phyloP scores from a whole-genome alignment of 352 stramenopile species.

The Phytophthora idaei region DNA sequence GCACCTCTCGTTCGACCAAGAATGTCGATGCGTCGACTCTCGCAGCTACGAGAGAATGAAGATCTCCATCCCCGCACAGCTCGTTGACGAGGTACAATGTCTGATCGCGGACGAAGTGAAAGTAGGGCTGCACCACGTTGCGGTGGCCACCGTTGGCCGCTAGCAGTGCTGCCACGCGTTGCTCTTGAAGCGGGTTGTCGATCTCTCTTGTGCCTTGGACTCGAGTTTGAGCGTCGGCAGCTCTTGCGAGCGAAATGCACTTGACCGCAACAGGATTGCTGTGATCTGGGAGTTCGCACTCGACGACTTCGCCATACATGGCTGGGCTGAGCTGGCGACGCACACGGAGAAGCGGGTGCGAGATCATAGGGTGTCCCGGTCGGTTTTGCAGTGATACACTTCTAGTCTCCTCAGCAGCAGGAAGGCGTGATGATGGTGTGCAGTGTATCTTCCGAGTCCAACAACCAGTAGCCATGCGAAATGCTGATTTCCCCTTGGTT shows the following conservation, averaged over 20 bases:
- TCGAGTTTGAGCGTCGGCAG: conserved; percentile 5
- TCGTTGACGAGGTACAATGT: conserved; percentile 53
- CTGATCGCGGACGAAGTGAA: conserved; percentile 26
- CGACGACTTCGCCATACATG: conserved; percentile 34
- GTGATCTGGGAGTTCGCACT: conserved; percentile 23
- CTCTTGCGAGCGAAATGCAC: conserved; percentile 28
- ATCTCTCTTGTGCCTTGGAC: conserved; percentile 11
- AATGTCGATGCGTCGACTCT: conserved; percentile 9
- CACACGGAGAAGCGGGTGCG: conserved; percentile 8
- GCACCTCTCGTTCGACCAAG: conserved; percentile 32
- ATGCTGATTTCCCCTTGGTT: background rate
- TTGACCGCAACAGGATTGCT: conserved; percentile 31
- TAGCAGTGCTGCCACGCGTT: conserved; percentile 20
- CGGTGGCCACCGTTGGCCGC: conserved; percentile 28
- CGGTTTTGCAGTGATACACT: too few relatives aligned
- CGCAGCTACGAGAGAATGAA: conserved; percentile 38
- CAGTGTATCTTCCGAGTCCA: background rate
- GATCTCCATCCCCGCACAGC: conserved; percentile 49
- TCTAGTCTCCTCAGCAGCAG: too few relatives aligned
- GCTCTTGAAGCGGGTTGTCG: conserved; percentile 35
- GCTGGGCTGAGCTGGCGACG: conserved; percentile 23
- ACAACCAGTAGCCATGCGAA: background rate
- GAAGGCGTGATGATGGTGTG: too few relatives aligned
- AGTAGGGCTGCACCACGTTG: conserved; percentile 38
- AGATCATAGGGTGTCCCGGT: background rate